Evolutionary conservation across 176 grass and related monocot species (phyloP).

Genomic region (Cenchrus purpureus): DNA sequence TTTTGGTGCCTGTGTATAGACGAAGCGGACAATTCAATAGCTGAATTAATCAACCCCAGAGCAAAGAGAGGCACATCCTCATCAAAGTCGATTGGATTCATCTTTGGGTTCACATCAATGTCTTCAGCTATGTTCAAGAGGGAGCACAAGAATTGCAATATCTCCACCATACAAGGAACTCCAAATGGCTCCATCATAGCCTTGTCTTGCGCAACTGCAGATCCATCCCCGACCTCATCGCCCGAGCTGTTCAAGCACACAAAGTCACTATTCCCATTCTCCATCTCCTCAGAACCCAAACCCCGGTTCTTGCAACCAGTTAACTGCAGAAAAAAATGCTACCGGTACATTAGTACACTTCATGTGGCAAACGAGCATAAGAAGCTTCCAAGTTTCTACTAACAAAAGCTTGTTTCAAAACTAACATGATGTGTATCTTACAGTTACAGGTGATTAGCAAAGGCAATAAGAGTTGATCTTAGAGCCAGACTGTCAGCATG

Average conservation of each 20-base stretch:
- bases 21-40: slow-evolving; percentile 70
- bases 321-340: slow-evolving; percentile 50
- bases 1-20: slow-evolving; percentile 68
- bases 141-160: slow-evolving; percentile 95
- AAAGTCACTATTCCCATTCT: slow-evolving; percentile 64
- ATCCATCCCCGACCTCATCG: slow-evolving; percentile 51
- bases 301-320: slow-evolving; percentile 56
- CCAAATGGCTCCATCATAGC: slow-evolving; percentile 71
- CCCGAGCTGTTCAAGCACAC: slow-evolving; percentile 51
- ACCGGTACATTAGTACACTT: slow-evolving; percentile 24
- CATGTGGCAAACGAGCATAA: not conserved
- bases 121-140: slow-evolving; percentile 92
- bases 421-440: slow-evolving; percentile 32
- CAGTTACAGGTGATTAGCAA: not conserved
- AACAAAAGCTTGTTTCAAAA: slow-evolving; percentile 3
- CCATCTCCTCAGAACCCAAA: slow-evolving; percentile 52
- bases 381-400: slow-evolving; percentile 13
- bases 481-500: slow-evolving; percentile 5
- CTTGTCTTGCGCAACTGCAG: slow-evolving; percentile 42
- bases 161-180: slow-evolving; percentile 92
- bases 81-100: slow-evolving; percentile 83
- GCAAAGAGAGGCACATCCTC: slow-evolving; percentile 97
- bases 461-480: slow-evolving; percentile 6
- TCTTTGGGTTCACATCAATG: slow-evolving; percentile 77
- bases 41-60: slow-evolving; percentile 85